Base-by-base conservation (phyloP, 495 filamentous ascomycete genomes). In the Trichoderma reesei region DNA sequence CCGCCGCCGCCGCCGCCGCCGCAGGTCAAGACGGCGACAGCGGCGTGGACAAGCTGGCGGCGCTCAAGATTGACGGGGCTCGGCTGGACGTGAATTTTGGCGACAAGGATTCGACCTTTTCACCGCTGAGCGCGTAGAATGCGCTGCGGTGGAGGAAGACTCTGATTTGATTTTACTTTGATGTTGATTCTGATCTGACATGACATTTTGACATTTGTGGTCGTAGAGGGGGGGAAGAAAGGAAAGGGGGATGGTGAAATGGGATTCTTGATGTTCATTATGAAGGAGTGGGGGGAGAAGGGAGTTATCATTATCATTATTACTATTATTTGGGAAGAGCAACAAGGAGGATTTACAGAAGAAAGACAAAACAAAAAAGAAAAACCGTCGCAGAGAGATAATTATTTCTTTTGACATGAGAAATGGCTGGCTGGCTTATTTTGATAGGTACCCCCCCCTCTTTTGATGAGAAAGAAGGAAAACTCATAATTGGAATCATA, bases 1-100 rank as follows among this genome's bases (percentile, higher is more conserved):
- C 85, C 4, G 86, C 88, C 60, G 86, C 75, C 78, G 56, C 26
- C 33, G 77, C 76, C 46, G 48, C 48, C 56, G 18, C 14, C 36
- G 59, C 60, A 18, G 71, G 69, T 18, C 65, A 65, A 20, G 48
- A 56, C 14, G 67, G 61, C 6, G 67, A 67, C 3, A 67, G 66
- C 31, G 56, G 44, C 31, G 44, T 16, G 16, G 63, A 62, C 46
- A 67, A 71, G 9, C 6, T 56, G 31, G 48, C 48, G 14, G 20
- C 48, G 8, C 48, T 56, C 39, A 68, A 71, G 41, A 62, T 48
- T 26, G 63, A 54, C 3, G 44, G 48, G 10, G 48, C 48, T 10
- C 48, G 48, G 20, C 33, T 56, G n/a, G 20, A 56, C 48, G 48
- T 56, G 8, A 56, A 56, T 14, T 56, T 56, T 13, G 48, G 48